phyloP scores from a whole-genome alignment of 2,329 filamentous ascomycete species.

The Tolypocladium amazonense region DNA sequence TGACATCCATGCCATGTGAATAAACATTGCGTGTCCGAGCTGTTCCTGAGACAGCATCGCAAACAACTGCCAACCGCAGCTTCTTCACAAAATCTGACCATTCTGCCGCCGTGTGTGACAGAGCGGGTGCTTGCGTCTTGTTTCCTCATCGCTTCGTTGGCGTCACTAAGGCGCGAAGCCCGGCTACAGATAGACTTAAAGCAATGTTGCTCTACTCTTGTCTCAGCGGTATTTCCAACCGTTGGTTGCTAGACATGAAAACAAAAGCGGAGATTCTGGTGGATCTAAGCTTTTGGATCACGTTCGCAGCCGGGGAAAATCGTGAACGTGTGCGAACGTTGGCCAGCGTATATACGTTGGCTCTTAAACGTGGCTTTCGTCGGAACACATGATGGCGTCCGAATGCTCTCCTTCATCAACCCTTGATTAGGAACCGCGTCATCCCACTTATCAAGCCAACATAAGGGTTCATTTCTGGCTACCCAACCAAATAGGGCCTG shows the following conservation, averaged over 20 bases:
- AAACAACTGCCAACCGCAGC: neutral
- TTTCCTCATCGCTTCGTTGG: neutral
- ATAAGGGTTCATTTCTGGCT: neutral
- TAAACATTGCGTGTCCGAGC: neutral
- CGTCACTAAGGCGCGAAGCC: neutral
- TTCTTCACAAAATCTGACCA: neutral
- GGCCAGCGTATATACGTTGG: too few relatives aligned
- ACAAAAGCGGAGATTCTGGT: too few relatives aligned
- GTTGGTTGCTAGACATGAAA: too few relatives aligned
- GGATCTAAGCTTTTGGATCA: neutral
- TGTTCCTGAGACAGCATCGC: neutral
- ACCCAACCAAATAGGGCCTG: neutral
- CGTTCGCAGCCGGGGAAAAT: neutral
- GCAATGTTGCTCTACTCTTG: neutral
- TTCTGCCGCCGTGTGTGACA: neutral
- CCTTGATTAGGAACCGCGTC: neutral
- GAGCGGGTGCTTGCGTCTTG: neutral
- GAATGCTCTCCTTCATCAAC: neutral
- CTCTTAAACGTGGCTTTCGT: too few relatives aligned
- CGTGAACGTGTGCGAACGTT: too few relatives aligned
- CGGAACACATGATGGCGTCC: too few relatives aligned
- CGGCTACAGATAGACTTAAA: neutral
- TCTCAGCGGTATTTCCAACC: neutral
- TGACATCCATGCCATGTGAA: neutral
- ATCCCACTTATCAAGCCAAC: neutral